Base-by-base conservation (phyloP, 495 filamentous ascomycete species). In the Bombardia bombarda region DNA sequence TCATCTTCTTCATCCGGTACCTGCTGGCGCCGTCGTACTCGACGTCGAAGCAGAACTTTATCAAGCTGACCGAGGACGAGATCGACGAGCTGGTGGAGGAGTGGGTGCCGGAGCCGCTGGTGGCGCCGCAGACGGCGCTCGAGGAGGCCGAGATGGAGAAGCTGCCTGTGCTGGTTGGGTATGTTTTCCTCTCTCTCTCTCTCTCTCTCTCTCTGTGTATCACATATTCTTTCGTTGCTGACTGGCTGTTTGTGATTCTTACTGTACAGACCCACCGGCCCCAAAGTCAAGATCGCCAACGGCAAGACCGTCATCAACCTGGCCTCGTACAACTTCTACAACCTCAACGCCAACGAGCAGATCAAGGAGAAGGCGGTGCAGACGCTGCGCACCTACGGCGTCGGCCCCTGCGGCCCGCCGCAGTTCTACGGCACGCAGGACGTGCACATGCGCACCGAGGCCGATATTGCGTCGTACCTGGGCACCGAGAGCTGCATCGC, bases 381-480 rank as follows among this genome's bases (percentile, higher is more conserved):
- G 56, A 92, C 90, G 5, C 75, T 99, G 19, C 86, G 90, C 38
- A 90, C 82, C 45, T 97, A 99, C 54, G 92, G 92, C 32, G 93
- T 97, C 26, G 92, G 92, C 17, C 89, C 92, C 39, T 99, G 92
- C 63, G 89, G 90, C 25, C 92, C 92, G 2, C 90, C 92, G 12
- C 87, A 90, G 26, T 99, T 99, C 68, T 99, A 99, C 68, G 92
- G 89, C 40, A 97, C 86, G 19, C 93, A 99, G 58, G 92, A 99
- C 66, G 89, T 99, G 16, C 93, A 99, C 63, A 88, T 96, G 79
- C 87, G 90, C 68, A 86, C 86, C 2, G 93, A 99, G 62, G 82
- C 86, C 31, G 90, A 99, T 62, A 88, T 99, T 58, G 87, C 92
- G 3, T 73, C 82, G 17, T 92, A 85, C 62, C 63, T 99, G 12